These are phyloP conservation scores for Cutaneotrichosporon cavernicola DNA, from an alignment of 1,284 basidiomycete species.

Conservation along the genomic window DNA sequence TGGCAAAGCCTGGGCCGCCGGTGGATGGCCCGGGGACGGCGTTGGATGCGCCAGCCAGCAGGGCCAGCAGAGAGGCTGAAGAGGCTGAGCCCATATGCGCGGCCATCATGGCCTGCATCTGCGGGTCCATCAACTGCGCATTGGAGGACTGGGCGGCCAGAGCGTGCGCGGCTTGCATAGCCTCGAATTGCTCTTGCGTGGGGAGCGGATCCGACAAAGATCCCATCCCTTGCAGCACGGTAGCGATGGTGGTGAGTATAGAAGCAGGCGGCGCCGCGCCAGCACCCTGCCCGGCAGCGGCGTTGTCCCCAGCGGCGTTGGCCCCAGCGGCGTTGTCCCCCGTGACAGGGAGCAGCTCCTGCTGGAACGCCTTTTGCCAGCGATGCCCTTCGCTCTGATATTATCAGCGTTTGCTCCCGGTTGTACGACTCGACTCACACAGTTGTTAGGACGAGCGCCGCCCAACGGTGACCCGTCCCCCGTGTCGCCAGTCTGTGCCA, in stretches of 20 bases:
- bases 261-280: not conserved
- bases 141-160: no score
- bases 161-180: no score
- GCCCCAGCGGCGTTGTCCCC: no score
- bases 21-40: no score
- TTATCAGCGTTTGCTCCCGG: not conserved
- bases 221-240: no score
- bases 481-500: not conserved
- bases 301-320: not conserved
- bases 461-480: not conserved
- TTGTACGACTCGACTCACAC: conserved; percentile 1
- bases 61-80: no score
- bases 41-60: no score
- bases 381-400: not conserved
- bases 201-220: no score
- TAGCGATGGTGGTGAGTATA: no score
- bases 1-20: no score
- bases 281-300: not conserved
- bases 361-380: not conserved
- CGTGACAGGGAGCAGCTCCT: not conserved
- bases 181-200: no score
- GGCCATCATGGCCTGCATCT: not conserved
- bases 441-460: not conserved
- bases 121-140: not conserved
- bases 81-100: no score